Evolutionary conservation across 2,329 filamentous ascomycete genomes (phyloP), one percentile per base, ranked within the genome.

Genomic region (Penicillium sp.): DNA sequence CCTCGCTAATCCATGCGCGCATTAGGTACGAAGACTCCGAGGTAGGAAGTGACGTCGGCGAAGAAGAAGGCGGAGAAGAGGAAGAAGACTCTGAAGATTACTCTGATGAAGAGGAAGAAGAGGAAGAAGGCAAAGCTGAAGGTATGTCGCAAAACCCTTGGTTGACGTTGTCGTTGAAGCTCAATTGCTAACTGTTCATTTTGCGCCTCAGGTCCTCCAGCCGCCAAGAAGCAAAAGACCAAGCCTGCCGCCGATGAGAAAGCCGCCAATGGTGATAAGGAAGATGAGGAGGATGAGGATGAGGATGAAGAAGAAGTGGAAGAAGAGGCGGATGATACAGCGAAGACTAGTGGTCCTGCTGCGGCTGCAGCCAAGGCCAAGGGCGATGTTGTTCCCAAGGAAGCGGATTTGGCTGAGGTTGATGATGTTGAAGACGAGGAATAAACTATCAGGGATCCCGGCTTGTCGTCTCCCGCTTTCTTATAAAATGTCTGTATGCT

Each of bases 21-120:
- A 55, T 60, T 61, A 77, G 74, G 54, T 76, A 75, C 46, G 73
- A 75, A 59, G 67, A 70, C 60, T 71, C 70, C 27, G 69, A 72
- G 13, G 69, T 69, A 21, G 69, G 67, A 21, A 70, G 71, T 29
- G 71, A 70, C 31, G 69, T 69, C 9, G 65, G 66, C 49, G 70
- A 67, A 29, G 69, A 59, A 4, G 66, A 65, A 42, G 70, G 66
- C 46, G 70, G 66, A 22, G 68, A 59, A 4, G 69, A 65, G 51
- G 66, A 65, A 43, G 71, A 67, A 50, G 70, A 67, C 27, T 26
- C 26, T 26, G 26, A 68, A 31, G 69, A 65, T n/a, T 71, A 66
- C 19, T 60, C 55, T 2, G 66, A 70, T 37, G 71, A 68, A 26
- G 68, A 66, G 1, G 60, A 63, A 21, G 62, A 66, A 13, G 68